Base-by-base conservation (phyloP, 2,329 filamentous ascomycete species). In the Exophiala spinifera region DNA sequence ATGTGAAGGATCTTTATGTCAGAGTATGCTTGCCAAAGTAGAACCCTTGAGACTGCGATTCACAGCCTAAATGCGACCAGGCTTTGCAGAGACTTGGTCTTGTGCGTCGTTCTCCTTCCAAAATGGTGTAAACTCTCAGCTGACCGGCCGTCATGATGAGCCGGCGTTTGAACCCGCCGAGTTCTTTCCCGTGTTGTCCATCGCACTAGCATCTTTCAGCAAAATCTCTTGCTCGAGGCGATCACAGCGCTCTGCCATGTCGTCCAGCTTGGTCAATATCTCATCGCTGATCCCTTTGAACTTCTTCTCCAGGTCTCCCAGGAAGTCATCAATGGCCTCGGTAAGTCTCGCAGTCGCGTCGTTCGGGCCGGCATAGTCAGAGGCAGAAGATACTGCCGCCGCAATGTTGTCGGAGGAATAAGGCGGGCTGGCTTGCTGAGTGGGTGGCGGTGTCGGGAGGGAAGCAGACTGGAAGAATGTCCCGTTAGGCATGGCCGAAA, bases 181-280 rank as follows among this genome's bases (percentile, higher is more conserved):
- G n/a, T 25, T 46, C 36, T 53, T 53, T 20, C 49, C 31, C 21
- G 49, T 36, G 10, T 36, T 48, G 34, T 57, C 57, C 51, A 60
- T 47, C 1, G 48, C 23, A 17, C 49, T 53, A 3, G 57, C 51
- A 31, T 63, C 60, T 31, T 56, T 54, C 46, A 62, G 43, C 15
- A 64, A 45, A 55, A 65, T 61, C 49, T 65, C 63, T 45, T 62
- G 58, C 53, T 65, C 63, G 20, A 65, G 37, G 23, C 63, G 53
- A 50, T 65, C 63, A 52, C 63, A 65, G 43, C 63, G 57, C 39
- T 64, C 63, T 1, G 63, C 63, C 63, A 65, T 65, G 21, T 65
- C 63, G 46, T 65, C 63, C 42, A 65, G 43, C 42, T 63, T 63
- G 10, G 59, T 59, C 51, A 65, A 49, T n/a, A 65, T 65, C 56